A percentile compares a stretch with the other conserved stretches of the same genome.
Conservation (phyloP, 2,329 filamentous ascomycete species). For the Pestalotiopsis sp. region DNA sequence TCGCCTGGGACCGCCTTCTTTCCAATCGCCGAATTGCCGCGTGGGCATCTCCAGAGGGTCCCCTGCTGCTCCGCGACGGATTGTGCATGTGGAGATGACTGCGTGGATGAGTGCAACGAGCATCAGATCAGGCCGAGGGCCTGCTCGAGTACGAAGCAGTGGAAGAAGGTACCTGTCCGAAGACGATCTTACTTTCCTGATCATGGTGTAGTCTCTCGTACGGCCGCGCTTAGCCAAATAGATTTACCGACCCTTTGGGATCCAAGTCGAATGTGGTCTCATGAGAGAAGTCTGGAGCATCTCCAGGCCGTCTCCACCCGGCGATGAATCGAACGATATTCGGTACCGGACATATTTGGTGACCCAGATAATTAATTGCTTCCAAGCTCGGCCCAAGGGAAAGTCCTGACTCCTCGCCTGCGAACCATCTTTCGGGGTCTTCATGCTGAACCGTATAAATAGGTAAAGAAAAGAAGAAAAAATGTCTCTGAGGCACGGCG, state of each 20-base stretch:
- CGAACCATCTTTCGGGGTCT: not conserved
- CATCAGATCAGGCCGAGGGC: not conserved
- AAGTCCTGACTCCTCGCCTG: not conserved
- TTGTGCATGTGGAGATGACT: not conserved
- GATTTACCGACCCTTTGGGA: not conserved
- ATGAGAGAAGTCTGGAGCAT: not conserved
- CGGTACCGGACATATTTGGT: not conserved
- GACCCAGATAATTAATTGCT: not conserved
- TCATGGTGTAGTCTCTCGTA: not conserved
- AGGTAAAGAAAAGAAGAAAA: not conserved
- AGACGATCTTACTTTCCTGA: not conserved
- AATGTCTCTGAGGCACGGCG: too few species aligned
- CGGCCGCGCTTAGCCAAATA: not conserved
- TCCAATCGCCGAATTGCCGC: conserved; percentile 1
- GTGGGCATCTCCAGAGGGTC: not conserved
- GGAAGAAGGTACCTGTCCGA: not conserved
- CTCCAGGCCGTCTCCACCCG: not conserved
- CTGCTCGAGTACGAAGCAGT: not conserved
- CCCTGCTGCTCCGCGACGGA: conserved; percentile 2
- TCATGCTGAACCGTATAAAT: not conserved
- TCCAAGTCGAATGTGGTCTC: not conserved
- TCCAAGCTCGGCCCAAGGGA: not conserved
- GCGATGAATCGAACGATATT: not conserved
- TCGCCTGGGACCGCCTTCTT: not conserved
- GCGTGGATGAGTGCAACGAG: not conserved